Conservation (phyloP, 108 stramenopile genomes). For the Cylindrotheca closterium region DNA sequence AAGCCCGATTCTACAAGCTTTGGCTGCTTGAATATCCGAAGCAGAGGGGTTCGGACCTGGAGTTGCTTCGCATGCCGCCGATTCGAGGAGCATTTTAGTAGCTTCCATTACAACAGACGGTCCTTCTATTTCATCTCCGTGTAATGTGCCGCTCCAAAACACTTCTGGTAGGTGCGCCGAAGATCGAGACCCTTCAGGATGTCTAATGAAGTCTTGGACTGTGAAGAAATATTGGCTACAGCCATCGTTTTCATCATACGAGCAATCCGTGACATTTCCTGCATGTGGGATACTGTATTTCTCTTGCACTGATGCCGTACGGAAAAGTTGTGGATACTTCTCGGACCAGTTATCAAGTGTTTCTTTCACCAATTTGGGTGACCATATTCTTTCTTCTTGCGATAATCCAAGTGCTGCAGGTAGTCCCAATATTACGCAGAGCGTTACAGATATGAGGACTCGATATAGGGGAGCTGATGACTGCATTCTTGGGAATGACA, state of each 20-base stretch:
- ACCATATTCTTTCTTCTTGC: too few species aligned
- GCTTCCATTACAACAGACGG: constrained; percentile 51
- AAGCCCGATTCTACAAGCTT: constrained; percentile 43
- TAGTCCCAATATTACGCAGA: too few species aligned
- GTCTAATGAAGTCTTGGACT: constrained; percentile 64
- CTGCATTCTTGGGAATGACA: too few species aligned
- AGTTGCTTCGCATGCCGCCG: constrained; percentile 69
- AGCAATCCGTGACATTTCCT: constrained; percentile 43
- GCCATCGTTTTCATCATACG: constrained; percentile 35
- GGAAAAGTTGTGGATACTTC: constrained; percentile 56
- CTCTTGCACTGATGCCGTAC: constrained; percentile 61
- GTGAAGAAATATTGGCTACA: constrained; percentile 72
- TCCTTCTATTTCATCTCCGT: constrained; percentile 94
- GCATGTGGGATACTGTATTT: constrained; percentile 61
- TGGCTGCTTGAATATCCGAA: constrained; percentile 23
- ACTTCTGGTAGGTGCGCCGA: constrained; percentile 79
- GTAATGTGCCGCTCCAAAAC: constrained; percentile 84
- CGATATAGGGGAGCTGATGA: too few species aligned
- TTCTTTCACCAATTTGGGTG: neutral
- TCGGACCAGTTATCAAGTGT: constrained; percentile 26
- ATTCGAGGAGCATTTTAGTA: constrained; percentile 38
- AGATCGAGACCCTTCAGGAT: constrained; percentile 56
- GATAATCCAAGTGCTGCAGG: too few species aligned
- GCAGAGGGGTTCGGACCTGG: constrained; percentile 22
- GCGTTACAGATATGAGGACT: too few species aligned